A percentile compares a stretch with the other conserved stretches of the same genome.
phyloP scores from a whole-genome alignment of 768 basidiomycete genomes.

The Russula dissimulans region DNA sequence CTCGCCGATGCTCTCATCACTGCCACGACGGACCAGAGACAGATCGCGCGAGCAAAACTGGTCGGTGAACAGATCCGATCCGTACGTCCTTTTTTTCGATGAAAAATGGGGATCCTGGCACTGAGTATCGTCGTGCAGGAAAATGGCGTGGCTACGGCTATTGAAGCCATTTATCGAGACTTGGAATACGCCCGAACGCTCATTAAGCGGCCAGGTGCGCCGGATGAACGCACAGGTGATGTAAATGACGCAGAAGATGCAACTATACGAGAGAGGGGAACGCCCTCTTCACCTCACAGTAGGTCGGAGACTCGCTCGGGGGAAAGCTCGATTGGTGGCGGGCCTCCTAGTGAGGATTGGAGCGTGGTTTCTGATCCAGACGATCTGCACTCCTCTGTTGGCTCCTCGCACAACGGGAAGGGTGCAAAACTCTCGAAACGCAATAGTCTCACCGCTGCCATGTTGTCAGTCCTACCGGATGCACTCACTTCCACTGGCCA shows the following conservation, averaged over 20 bases:
- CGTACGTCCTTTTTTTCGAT: slow-evolving; percentile 34
- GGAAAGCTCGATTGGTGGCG: slow-evolving; percentile 37
- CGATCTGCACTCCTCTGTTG: slow-evolving; percentile 45
- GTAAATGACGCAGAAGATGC: slow-evolving; percentile 30
- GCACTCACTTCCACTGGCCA: slow-evolving; percentile 14
- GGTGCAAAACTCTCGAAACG: slow-evolving; percentile 33
- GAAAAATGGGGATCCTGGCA: not conserved
- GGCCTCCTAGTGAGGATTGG: slow-evolving; percentile 70
- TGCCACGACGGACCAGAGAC: slow-evolving; percentile 84
- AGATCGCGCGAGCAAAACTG: slow-evolving; percentile 75
- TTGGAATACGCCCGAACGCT: slow-evolving; percentile 87
- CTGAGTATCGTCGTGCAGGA: slow-evolving; percentile 43
- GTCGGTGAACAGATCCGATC: slow-evolving; percentile 83
- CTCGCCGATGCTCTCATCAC: slow-evolving; percentile 68
- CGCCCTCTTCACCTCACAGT: slow-evolving; percentile 17
- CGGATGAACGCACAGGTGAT: slow-evolving; percentile 19
- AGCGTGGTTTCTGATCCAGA: slow-evolving; percentile 78
- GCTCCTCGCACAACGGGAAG: slow-evolving; percentile 29
- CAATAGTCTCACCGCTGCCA: slow-evolving; percentile 26
- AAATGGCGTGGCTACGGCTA: slow-evolving; percentile 86
- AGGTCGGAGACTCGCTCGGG: slow-evolving; percentile 18
- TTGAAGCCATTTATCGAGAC: slow-evolving; percentile 94
- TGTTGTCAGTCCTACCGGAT: slow-evolving; percentile 20
- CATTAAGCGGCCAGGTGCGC: slow-evolving; percentile 47
- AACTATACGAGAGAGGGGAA: slow-evolving; percentile 24